Evolutionary conservation across 306 rosid species (phyloP).

Genomic region (Prunus mongolica): DNA sequence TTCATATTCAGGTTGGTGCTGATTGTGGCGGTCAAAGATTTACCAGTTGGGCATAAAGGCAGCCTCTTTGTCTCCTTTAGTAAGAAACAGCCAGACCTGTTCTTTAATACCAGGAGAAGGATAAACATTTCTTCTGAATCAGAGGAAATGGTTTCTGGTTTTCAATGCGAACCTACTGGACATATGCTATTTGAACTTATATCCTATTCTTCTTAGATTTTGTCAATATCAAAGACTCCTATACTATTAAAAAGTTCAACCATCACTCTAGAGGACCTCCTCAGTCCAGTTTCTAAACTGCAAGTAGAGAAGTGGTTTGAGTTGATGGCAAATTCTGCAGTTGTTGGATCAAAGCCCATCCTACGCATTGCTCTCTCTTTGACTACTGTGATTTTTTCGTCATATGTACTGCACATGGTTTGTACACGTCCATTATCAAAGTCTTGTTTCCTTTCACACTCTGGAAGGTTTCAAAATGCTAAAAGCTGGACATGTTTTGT

Average conservation of each 20-base stretch:
- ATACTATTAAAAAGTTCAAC: slow-evolving; percentile 32
- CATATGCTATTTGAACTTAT: slow-evolving; percentile 35
- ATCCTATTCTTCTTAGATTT: slow-evolving; percentile 3
- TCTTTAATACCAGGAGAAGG: slow-evolving; percentile 22
- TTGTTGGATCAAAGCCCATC: slow-evolving; percentile 15
- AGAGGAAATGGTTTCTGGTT: slow-evolving; percentile 29
- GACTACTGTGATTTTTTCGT: slow-evolving; percentile 35
- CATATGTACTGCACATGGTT: slow-evolving; percentile 20
- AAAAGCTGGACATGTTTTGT: slow-evolving; percentile 19
- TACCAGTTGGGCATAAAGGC: slow-evolving; percentile 18
- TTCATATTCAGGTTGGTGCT: slow-evolving; percentile 38
- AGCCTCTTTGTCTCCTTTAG: slow-evolving; percentile 26
- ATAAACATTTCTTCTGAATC: slow-evolving; percentile 25
- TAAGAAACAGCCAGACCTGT: slow-evolving; percentile 27
- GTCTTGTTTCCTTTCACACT: neutral
- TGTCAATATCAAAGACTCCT: slow-evolving; percentile 7
- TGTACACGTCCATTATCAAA: neutral
- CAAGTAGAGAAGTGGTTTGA: slow-evolving; percentile 39
- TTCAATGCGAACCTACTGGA: slow-evolving; percentile 39
- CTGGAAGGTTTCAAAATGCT: neutral
- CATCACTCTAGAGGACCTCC: slow-evolving; percentile 23
- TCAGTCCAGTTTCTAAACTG: slow-evolving; percentile 16
- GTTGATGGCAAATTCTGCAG: slow-evolving; percentile 13
- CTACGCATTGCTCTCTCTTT: slow-evolving; percentile 33
- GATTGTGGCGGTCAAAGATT: slow-evolving; percentile 38